Evolutionary conservation across 768 basidiomycete species (phyloP).

Genomic region (Pleurotus giganteus): DNA sequence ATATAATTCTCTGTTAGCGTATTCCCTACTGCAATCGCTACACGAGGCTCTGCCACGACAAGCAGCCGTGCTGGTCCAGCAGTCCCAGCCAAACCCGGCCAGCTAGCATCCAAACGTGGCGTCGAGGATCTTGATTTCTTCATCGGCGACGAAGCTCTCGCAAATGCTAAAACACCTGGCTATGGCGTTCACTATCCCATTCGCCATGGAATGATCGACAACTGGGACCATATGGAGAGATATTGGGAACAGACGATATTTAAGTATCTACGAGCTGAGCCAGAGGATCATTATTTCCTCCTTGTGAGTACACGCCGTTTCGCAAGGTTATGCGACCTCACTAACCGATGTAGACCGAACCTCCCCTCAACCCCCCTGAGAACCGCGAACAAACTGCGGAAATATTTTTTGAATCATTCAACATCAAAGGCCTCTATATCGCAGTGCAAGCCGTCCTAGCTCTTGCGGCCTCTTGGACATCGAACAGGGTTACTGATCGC

Average conservation of each 20-base stretch:
- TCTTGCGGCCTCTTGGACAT: conserved; percentile 96
- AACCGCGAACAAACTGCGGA: conserved; percentile 99
- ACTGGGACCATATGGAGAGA: conserved; percentile 98
- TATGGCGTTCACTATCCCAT: conserved; percentile 97
- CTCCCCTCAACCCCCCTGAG: conserved; percentile 96
- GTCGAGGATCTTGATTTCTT: conserved; percentile 99
- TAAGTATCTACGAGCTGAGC: conserved; percentile 97
- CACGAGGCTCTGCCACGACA: conserved; percentile 62
- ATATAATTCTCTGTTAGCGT: conserved; percentile 48
- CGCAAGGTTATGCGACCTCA: background rate
- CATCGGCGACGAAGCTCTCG: conserved; percentile 97
- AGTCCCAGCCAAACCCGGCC: conserved; percentile 80
- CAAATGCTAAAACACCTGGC: conserved; percentile 91
- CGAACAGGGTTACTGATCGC: conserved; percentile 83
- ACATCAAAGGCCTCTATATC: conserved; percentile 97
- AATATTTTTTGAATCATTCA: conserved; percentile 99
- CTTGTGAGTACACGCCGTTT: conserved; percentile 56
- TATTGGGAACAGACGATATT: conserved; percentile 99
- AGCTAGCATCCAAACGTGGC: conserved; percentile 94
- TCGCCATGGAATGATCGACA: conserved; percentile 95
- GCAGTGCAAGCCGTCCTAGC: conserved; percentile 98
- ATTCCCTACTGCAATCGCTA: conserved; percentile 98
- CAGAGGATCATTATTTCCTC: conserved; percentile 98
- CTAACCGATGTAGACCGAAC: conserved; percentile 77
- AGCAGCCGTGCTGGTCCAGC: conserved; percentile 65